These are phyloP conservation scores for Alisma plantagoaquatica DNA, from an alignment of 106 monocot genomes.

Conservation along the genomic window DNA sequence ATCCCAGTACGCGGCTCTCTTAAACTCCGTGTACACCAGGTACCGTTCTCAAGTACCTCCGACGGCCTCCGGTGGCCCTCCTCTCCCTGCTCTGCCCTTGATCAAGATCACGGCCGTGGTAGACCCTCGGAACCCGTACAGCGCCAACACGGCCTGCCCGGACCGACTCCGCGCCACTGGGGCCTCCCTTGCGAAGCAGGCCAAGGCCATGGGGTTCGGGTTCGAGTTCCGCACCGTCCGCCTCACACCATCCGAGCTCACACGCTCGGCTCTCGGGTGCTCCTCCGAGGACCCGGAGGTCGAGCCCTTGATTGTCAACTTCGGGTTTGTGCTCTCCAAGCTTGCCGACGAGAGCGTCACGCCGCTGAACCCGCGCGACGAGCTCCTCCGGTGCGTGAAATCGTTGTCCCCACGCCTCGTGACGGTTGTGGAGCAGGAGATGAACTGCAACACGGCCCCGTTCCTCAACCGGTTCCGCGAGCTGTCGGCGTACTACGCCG, in stretches of 20 bases:
- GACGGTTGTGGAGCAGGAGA: conserved; percentile 58
- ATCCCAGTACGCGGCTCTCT: conserved; percentile 33
- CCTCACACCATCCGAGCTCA: conserved; percentile 26
- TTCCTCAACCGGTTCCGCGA: conserved; percentile 53
- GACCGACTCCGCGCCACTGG: conserved; percentile 22
- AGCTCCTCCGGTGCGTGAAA: conserved; percentile 54
- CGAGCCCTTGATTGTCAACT: conserved; percentile 67
- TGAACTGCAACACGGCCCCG: conserved; percentile 70
- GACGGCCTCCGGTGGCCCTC: background rate
- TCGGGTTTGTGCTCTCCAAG: conserved; percentile 49
- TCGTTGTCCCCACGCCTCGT: conserved; percentile 38
- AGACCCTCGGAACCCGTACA: conserved; percentile 3
- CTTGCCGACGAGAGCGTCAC: conserved; percentile 87
- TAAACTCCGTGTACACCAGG: conserved; percentile 11
- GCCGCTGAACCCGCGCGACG: conserved; percentile 70
- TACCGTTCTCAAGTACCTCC: no score
- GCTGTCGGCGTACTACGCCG: conserved; percentile 45
- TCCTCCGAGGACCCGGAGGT: conserved; percentile 21
- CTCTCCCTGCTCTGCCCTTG: background rate
- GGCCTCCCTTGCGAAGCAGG: conserved; percentile 26
- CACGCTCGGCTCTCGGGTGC: conserved; percentile 30
- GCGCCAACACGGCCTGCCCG: background rate
- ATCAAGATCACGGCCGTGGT: conserved; percentile 15
- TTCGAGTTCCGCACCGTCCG: conserved; percentile 44
- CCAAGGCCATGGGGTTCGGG: conserved; percentile 24